Evolutionary conservation across 164 flowering plant genomes (phyloP).

Genomic region (Nymphaea thermarum): DNA sequence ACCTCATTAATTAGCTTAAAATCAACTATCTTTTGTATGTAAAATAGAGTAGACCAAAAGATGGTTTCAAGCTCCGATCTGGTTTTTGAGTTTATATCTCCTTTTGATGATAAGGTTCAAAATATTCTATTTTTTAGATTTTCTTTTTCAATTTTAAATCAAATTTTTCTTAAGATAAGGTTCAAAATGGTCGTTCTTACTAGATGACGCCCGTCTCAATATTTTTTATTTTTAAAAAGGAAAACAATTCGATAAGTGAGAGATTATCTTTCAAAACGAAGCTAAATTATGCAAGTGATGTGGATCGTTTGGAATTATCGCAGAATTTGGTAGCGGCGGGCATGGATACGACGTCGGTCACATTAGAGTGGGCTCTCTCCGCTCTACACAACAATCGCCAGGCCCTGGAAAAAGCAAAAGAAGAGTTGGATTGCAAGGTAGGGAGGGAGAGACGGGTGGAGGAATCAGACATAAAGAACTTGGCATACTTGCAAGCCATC

Average conservation of each 20-base stretch:
- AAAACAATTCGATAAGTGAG: no score
- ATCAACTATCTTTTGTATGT: no score
- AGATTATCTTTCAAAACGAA: not conserved
- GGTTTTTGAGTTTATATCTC: no score
- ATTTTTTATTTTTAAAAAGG: no score
- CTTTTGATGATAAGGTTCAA: no score
- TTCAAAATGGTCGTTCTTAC: no score
- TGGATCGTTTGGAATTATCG: not conserved
- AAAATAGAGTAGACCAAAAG: not conserved
- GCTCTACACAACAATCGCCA: not conserved
- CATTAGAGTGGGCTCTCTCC: not conserved
- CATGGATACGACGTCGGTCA: not conserved
- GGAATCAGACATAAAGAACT: not conserved
- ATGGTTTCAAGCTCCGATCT: not conserved
- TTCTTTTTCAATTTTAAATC: no score
- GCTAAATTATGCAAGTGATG: no score
- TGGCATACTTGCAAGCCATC: not conserved
- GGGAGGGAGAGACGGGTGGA: constrained; percentile 1
- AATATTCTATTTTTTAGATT: no score
- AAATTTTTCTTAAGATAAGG: no score
- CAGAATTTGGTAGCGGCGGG: not conserved
- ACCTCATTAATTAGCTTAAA: no score
- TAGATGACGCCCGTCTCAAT: no score
- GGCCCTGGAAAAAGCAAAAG: not conserved
- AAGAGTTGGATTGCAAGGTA: not conserved